Conservation (phyloP, 2,329 filamentous ascomycete genomes). For the Penicillium expansum region DNA sequence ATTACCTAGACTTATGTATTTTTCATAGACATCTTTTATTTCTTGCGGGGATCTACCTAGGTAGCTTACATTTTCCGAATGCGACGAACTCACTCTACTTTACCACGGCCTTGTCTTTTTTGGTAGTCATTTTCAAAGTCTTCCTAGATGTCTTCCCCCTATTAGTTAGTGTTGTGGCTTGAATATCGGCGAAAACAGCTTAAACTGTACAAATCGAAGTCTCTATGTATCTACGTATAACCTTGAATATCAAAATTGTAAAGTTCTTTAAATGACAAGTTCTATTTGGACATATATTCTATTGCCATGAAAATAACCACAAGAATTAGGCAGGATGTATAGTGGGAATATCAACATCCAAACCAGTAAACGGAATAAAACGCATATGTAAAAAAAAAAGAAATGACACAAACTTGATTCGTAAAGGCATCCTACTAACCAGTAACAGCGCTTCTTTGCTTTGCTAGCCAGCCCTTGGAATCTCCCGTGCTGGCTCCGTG, state of each 20-base stretch:
- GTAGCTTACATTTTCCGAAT: slow-evolving; percentile 9
- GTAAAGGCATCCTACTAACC: slow-evolving; percentile 26
- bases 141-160: too few species aligned
- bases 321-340: slow-evolving; percentile 7
- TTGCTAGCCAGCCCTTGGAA: slow-evolving; percentile 46
- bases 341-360: slow-evolving; percentile 10
- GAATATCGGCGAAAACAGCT: too few species aligned
- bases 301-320: slow-evolving; percentile 6
- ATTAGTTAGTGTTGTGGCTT: too few species aligned
- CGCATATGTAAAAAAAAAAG: neutral
- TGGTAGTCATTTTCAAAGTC: too few species aligned
- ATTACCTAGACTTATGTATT: slow-evolving; percentile 10
- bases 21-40: slow-evolving; percentile 16
- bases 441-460: slow-evolving; percentile 44
- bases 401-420: neutral
- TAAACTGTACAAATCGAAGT: too few species aligned
- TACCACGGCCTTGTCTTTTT: neutral
- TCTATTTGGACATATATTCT: neutral
- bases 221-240: too few species aligned
- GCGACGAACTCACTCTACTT: slow-evolving; percentile 10
- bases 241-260: too few species aligned
- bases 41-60: slow-evolving; percentile 2
- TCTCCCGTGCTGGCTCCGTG: slow-evolving; percentile 37
- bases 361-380: neutral
- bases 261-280: neutral